Conservation (phyloP, 2,329 filamentous ascomycete genomes). For the Blumeria hordei region DNA sequence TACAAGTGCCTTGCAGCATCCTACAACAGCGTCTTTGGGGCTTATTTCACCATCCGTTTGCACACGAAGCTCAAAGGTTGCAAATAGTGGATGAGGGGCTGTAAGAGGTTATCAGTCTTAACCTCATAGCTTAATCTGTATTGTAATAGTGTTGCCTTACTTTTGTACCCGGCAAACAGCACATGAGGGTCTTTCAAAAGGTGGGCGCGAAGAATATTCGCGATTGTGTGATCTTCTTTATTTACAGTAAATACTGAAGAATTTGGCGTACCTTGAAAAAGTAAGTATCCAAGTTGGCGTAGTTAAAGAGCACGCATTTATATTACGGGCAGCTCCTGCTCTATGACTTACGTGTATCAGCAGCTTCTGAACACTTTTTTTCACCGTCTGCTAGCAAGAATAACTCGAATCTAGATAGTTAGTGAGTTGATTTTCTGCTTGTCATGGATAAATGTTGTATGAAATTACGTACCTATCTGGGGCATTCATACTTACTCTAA, state of each 20-base stretch:
- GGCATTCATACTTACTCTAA: not conserved
- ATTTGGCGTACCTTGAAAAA: conserved; percentile 53
- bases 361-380: conserved; percentile 76
- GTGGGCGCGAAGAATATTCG: conserved; percentile 67
- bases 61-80: conserved; percentile 48
- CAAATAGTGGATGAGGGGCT: conserved; percentile 19
- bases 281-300: not conserved
- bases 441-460: not conserved
- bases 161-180: conserved; percentile 78
- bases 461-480: conserved; percentile 1
- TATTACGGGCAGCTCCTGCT: not conserved
- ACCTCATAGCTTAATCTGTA: not conserved
- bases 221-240: conserved; percentile 92
- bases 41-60: conserved; percentile 77
- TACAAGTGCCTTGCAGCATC: conserved; percentile 62
- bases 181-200: conserved; percentile 69
- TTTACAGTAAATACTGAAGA: conserved; percentile 87
- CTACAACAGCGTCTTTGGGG: conserved; percentile 69
- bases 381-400: conserved; percentile 73
- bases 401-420: conserved; percentile 52
- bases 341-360: conserved; percentile 57
- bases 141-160: conserved; percentile 19
- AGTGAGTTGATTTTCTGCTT: too few species aligned
- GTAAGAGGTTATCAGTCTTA: not conserved
- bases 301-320: not conserved